Base-by-base conservation (phyloP, 352 stramenopile genomes). In the Pythium folliculosum region DNA sequence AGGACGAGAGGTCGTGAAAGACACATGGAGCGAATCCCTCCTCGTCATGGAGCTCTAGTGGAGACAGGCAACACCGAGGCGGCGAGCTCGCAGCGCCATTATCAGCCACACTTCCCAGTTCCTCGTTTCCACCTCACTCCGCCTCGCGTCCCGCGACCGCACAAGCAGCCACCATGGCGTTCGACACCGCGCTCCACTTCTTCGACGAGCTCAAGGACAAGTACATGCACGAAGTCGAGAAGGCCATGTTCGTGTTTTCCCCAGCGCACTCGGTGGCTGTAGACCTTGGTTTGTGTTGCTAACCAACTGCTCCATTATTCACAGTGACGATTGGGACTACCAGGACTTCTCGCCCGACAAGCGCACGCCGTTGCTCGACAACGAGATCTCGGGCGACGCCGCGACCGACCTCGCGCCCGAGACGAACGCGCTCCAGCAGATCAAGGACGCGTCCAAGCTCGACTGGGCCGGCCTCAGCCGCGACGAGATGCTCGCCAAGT, bases 281-380 rank as follows among this genome's bases (percentile, higher is more conserved):
- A 5, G 7, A 12, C 40, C 13, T 47, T 47, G 35, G 8, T 40
- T 1, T 40, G n/a, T n/a, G 35, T 40, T 45, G 47, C n/a, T 40
- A 32, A 48, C 30, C 38, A 44, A 44, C n/a, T n/a, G n/a, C n/a
- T n/a, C n/a, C n/a, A n/a, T n/a, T n/a, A n/a, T n/a, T n/a, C n/a
- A n/a, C n/a, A 90, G 81, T 69, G 80, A 90, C 67, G 80, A 88
- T 55, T 90, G 81, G 81, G 81, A 90, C 67, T 90, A 84, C 59
- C 81, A 88, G 60, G 78, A 86, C 63, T 90, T 90, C 50, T 82
- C 80, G 5, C 81, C 80, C 0, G 81, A 90, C 64, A 87, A 86
- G 70, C 72, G 81, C n/a, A 81, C 72, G 35, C 76, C 81, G 16
- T 61, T 90, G 47, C 73, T 90, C 0, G 81, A 87, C 5, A 77